A percentile compares a stretch with the other conserved stretches of the same genome.
phyloP scores from a whole-genome alignment of 2,329 filamentous ascomycete genomes.

The Microcyclospora pomicola region DNA sequence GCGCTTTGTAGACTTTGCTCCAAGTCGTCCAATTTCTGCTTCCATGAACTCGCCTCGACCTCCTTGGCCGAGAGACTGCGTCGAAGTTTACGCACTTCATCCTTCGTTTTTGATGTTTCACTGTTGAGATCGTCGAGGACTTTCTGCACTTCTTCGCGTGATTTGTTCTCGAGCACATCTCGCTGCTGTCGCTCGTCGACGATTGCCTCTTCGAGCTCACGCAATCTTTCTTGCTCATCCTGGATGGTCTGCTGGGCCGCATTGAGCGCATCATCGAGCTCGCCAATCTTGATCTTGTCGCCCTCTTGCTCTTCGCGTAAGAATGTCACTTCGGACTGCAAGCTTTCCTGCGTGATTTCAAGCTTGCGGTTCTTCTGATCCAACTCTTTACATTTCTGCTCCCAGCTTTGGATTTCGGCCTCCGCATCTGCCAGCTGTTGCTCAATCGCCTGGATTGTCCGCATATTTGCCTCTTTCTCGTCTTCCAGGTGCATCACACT shows the following conservation, averaged over 20 bases:
- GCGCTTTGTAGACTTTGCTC: conserved; percentile 79
- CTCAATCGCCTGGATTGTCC: conserved; percentile 70
- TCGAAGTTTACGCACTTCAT: conserved; percentile 68
- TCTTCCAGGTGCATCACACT: conserved; percentile 78
- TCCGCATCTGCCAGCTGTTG: conserved; percentile 72
- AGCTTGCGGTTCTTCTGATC: conserved; percentile 80
- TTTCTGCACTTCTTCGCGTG: conserved; percentile 91
- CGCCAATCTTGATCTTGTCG: conserved; percentile 95
- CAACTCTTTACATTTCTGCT: conserved; percentile 68
- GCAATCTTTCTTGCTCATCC: conserved; percentile 62
- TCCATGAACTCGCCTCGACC: conserved; percentile 80
- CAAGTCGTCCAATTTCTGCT: conserved; percentile 76
- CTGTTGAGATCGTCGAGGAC: conserved; percentile 85
- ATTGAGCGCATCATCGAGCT: conserved; percentile 72
- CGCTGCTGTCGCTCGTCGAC: conserved; percentile 70
- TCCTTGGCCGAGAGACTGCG: conserved; percentile 74
- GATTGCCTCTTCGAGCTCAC: conserved; percentile 47
- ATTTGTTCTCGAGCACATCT: conserved; percentile 71
- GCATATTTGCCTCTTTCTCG: conserved; percentile 65
- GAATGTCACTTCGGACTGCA: conserved; percentile 87
- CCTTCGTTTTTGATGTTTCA: conserved; percentile 67
- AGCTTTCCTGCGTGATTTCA: conserved; percentile 81
- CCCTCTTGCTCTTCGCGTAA: conserved; percentile 89
- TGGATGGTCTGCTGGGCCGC: conserved; percentile 65
- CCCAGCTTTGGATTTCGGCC: conserved; percentile 71